phyloP scores from a whole-genome alignment of 805 yeast species.

The Candida qinlingensis region DNA sequence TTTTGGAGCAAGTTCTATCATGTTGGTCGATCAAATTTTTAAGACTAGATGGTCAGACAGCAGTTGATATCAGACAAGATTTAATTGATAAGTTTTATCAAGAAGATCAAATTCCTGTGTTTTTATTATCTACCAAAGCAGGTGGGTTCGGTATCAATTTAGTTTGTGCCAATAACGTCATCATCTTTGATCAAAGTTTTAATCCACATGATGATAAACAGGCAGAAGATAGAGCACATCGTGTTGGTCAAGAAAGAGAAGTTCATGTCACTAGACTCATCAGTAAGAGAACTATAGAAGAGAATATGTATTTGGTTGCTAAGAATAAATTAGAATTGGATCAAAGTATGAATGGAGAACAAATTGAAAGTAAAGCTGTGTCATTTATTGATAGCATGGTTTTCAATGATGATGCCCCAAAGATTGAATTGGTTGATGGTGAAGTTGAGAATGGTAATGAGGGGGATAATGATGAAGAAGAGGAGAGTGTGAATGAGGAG shows the following conservation, averaged over 20 bases:
- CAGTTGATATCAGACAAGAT: conserved; percentile 90
- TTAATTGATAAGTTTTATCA: conserved; percentile 85
- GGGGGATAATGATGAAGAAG: not conserved
- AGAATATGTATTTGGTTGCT: conserved; percentile 79
- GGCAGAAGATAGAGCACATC: conserved; percentile 97
- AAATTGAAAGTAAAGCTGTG: conserved; percentile 22
- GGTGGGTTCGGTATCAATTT: conserved; percentile 98
- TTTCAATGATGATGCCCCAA: conserved; percentile 36
- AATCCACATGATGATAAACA: conserved; percentile 98
- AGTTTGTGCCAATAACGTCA: conserved; percentile 89
- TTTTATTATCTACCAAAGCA: conserved; percentile 88
- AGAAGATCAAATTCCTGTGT: conserved; percentile 76
- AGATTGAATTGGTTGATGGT: conserved; percentile 1
- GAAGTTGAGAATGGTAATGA: not conserved
- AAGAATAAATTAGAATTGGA: conserved; percentile 89
- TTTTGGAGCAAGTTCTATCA: conserved; percentile 71
- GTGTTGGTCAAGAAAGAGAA: conserved; percentile 89
- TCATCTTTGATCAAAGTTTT: conserved; percentile 89
- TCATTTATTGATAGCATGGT: conserved; percentile 36
- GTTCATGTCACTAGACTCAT: conserved; percentile 77
- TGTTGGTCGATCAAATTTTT: conserved; percentile 63
- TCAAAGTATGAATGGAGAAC: conserved; percentile 28
- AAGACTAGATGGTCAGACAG: conserved; percentile 88
- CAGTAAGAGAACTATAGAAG: conserved; percentile 75
- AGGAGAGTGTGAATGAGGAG: not conserved